Evolutionary conservation across 1,284 basidiomycete genomes (phyloP), one percentile per base, ranked within the genome.

Genomic region (Ceratobasidium sp.): DNA sequence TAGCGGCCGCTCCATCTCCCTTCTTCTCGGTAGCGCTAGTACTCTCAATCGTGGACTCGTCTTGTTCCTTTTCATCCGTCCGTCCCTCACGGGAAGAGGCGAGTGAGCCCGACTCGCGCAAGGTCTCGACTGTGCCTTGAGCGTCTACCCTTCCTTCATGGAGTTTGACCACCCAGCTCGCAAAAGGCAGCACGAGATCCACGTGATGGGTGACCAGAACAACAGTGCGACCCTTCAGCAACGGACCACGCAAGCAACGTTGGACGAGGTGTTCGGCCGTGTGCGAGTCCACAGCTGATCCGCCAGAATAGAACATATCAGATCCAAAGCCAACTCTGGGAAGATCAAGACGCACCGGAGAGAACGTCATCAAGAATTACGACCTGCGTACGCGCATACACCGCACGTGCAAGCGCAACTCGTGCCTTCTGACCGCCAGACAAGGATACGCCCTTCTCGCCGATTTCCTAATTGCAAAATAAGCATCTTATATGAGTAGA

Each of bases 141-240:
- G 63, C 50, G 8, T 54, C 52, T 13, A 73, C 49, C n/a, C 8
- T 11, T 8, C 72, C 72, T 3, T 73, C 54, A 4, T 21, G 38
- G 23, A 73, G 63, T 28, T 64, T 44, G 21, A 73, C 72, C 41
- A 69, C 54, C 62, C 63, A 73, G 73, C 88, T 79, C 0, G 90
- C 86, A 0, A 86, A 88, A 0, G 91, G 90, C 21, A 92, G 84
- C 18, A 92, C 89, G 1, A 93, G 84, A 70, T 91, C 89, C 57
- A 92, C 88, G 75, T 93, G 90, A 76, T 93, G 91, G 0, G 91
- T 93, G n/a, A 91, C 89, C 7, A 91, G 83, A 50, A 91, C 88
- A 57, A 92, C 88, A 1, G 91, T 92, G 16, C 91, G 86, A 69
- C 89, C 83, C 1, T 83, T 85, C 35, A 92, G 79, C 9, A 93